Conservation (phyloP, 768 basidiomycete species). For the Russula virescens region DNA sequence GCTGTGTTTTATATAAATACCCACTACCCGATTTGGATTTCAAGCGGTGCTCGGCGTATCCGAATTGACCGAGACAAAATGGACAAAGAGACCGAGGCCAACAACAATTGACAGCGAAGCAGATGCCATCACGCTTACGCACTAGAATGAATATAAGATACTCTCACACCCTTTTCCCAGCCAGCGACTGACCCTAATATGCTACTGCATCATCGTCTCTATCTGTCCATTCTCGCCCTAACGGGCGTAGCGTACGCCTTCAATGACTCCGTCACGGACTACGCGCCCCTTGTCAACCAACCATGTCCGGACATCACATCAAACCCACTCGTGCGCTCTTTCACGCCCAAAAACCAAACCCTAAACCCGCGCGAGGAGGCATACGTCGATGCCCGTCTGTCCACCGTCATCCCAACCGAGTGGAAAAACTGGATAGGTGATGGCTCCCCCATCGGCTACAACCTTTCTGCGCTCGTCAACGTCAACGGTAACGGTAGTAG, state of each 20-base stretch:
- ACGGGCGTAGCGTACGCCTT: neutral
- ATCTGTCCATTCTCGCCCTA: neutral
- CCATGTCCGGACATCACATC: conserved; percentile 48
- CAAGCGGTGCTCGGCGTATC: too few species aligned
- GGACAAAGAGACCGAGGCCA: too few species aligned
- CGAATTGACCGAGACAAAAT: too few species aligned
- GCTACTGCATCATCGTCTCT: neutral
- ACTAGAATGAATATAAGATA: too few species aligned
- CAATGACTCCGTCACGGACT: conserved; percentile 35
- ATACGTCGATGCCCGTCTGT: conserved; percentile 43
- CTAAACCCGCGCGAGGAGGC: conserved; percentile 44
- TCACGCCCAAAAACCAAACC: conserved; percentile 45
- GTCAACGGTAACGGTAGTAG: neutral
- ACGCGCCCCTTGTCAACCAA: conserved; percentile 45
- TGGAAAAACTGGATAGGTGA: conserved; percentile 60
- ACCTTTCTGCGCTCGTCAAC: conserved; percentile 35
- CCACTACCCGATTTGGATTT: too few species aligned
- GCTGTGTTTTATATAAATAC: too few species aligned
- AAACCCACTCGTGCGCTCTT: conserved; percentile 45
- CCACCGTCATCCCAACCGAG: conserved; percentile 38
- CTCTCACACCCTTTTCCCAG: too few species aligned
- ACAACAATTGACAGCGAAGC: too few species aligned
- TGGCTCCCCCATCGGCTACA: conserved; percentile 48
- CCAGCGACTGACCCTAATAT: neutral
- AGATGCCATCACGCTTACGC: too few species aligned